phyloP scores from a whole-genome alignment of 192 early-diverging fungal genomes.

The Diversispora epigaea region DNA sequence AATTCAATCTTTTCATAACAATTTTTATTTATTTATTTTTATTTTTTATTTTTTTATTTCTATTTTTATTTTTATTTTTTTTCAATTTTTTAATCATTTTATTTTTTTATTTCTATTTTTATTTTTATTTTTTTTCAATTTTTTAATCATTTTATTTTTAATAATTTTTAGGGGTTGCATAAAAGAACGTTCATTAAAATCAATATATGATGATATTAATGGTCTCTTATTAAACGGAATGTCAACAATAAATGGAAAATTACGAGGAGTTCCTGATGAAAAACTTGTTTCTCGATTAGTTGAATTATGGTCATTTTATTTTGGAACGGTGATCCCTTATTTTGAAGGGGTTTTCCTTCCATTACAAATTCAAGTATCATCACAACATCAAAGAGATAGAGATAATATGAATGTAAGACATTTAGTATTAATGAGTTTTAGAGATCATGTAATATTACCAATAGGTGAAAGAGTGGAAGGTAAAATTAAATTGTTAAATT shows the following conservation, averaged over 20 bases:
- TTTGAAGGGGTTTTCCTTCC: conserved; percentile 87
- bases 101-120: background rate
- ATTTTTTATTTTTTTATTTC: background rate
- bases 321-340: conserved; percentile 79
- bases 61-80: conserved; percentile 1
- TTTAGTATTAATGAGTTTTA: conserved; percentile 62
- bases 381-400: background rate
- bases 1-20: no score
- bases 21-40: conserved; percentile 15
- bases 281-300: conserved; percentile 65
- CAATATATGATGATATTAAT: conserved; percentile 56
- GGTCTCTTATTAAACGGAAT: conserved; percentile 62
- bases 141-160: background rate
- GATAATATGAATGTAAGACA: conserved; percentile 45
- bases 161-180: conserved; percentile 43
- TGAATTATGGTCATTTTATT: conserved; percentile 79
- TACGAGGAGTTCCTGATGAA: conserved; percentile 66
- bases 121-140: background rate
- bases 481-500: conserved; percentile 34
- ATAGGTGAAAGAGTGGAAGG: conserved; percentile 62
- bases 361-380: conserved; percentile 44
- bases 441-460: conserved; percentile 67
- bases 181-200: conserved; percentile 39
- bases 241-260: conserved; percentile 64
- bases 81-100: no score